Evolutionary conservation across 257 asterid species (phyloP).

Genomic region (Primulina eburnea): DNA sequence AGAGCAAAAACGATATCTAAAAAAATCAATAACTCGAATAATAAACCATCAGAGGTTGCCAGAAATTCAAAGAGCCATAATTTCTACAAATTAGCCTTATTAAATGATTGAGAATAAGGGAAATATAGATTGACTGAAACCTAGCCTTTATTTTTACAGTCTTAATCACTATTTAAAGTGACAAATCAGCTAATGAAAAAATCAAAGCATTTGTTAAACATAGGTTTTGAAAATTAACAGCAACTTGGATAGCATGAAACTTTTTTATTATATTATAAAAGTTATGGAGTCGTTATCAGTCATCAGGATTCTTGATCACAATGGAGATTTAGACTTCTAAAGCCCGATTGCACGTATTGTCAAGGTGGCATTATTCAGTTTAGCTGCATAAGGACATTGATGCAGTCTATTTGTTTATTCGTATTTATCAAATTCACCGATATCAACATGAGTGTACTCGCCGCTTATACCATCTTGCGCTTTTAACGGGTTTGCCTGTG

Average conservation of each 20-base stretch:
- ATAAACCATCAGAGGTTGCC: not conserved
- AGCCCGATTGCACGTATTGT: not conserved
- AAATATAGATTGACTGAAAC: not conserved
- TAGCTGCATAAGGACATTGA: not conserved
- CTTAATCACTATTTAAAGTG: conserved; percentile 16
- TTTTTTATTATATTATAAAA: not conserved
- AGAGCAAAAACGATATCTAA: not conserved
- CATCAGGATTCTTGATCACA: not conserved
- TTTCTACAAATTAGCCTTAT: not conserved
- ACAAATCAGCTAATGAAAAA: conserved; percentile 1
- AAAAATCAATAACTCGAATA: not conserved
- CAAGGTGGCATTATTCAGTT: not conserved
- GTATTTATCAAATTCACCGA: not conserved
- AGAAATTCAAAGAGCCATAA: not conserved
- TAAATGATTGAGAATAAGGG: conserved; percentile 7
- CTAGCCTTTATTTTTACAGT: conserved; percentile 11
- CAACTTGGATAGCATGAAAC: conserved; percentile 1
- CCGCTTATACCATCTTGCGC: too few species aligned
- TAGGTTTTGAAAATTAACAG: conserved; percentile 10
- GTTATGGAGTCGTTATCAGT: not conserved
- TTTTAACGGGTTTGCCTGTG: not conserved
- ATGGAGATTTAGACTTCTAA: not conserved
- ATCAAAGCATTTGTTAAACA: conserved; percentile 7
- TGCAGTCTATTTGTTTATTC: too few species aligned
- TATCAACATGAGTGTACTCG: not conserved